Conservation (phyloP, 2,329 filamentous ascomycete species). For the Verruconis gallopava region DNA sequence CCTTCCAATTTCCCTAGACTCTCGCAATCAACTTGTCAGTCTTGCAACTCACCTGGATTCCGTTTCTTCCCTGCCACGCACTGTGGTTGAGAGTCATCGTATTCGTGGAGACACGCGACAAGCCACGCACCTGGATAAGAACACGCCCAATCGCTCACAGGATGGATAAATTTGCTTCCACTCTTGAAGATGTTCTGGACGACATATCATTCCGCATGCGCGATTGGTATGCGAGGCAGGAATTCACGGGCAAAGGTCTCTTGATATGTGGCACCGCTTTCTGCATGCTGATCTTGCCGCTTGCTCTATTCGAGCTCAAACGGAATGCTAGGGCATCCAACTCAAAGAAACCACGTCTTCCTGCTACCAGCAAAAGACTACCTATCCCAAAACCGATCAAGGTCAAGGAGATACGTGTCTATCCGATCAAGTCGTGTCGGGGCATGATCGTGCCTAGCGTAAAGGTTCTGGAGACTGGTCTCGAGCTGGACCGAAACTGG, state of each 20-base stretch:
- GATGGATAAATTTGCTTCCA: neutral
- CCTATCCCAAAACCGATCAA: slow-evolving; percentile 26
- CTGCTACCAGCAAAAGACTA: slow-evolving; percentile 1
- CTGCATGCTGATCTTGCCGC: slow-evolving; percentile 19
- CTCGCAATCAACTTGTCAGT: too few species aligned
- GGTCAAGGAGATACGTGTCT: slow-evolving; percentile 40
- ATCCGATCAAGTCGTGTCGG: slow-evolving; percentile 55
- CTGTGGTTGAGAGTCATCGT: too few species aligned
- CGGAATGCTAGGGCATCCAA: slow-evolving; percentile 10
- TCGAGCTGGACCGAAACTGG: slow-evolving; percentile 52
- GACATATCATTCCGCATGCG: slow-evolving; percentile 1
- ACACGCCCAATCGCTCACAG: neutral
- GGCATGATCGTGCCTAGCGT: slow-evolving; percentile 43
- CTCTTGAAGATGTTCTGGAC: neutral
- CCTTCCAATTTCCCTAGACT: too few species aligned
- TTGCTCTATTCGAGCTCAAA: slow-evolving; percentile 21
- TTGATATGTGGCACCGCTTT: slow-evolving; percentile 10
- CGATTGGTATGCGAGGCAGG: slow-evolving; percentile 3
- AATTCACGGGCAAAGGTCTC: slow-evolving; percentile 5
- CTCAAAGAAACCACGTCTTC: slow-evolving; percentile 13
- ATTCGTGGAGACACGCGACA: too few species aligned
- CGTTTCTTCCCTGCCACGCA: too few species aligned
- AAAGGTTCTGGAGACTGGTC: slow-evolving; percentile 40
- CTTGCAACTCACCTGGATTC: too few species aligned
- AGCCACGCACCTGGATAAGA: too few species aligned